A percentile compares a stretch with the other conserved stretches of the same genome.
phyloP scores from a whole-genome alignment of 805 yeast genomes.

The Candida berthetii region DNA sequence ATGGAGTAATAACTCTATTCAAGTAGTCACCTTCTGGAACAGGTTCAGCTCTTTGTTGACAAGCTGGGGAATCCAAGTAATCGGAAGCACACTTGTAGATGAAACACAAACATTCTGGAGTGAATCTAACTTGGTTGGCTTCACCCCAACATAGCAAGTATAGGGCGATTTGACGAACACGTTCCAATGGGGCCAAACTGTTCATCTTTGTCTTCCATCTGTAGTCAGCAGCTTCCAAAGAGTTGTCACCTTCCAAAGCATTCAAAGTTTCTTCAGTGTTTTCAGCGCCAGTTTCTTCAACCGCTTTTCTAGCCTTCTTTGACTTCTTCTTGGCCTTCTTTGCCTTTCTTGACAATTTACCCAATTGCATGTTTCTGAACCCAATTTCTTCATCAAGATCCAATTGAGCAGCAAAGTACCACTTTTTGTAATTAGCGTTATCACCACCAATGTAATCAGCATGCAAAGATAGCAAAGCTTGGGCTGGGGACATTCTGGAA shows the following conservation, averaged over 20 bases:
- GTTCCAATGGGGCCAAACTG: slow-evolving; percentile 62
- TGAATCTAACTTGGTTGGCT: slow-evolving; percentile 91
- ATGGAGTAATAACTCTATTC: slow-evolving; percentile 88
- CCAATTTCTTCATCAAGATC: slow-evolving; percentile 84
- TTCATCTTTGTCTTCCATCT: slow-evolving; percentile 86
- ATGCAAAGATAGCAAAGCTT: slow-evolving; percentile 74
- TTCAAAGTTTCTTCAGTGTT: slow-evolving; percentile 51
- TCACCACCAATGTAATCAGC: slow-evolving; percentile 90
- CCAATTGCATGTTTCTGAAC: slow-evolving; percentile 73
- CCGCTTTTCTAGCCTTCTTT: slow-evolving; percentile 67
- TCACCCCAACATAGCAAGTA: slow-evolving; percentile 84
- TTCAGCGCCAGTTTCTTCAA: slow-evolving; percentile 58
- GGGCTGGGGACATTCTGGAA: slow-evolving; percentile 86
- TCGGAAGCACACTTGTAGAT: slow-evolving; percentile 93
- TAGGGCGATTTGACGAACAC: slow-evolving; percentile 72
- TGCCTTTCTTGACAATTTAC: slow-evolving; percentile 72
- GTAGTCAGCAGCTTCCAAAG: slow-evolving; percentile 74
- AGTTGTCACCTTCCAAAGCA: slow-evolving; percentile 77
- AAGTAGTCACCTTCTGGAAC: slow-evolving; percentile 86
- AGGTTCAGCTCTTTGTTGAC: slow-evolving; percentile 81
- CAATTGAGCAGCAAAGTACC: slow-evolving; percentile 86
- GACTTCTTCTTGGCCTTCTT: slow-evolving; percentile 78
- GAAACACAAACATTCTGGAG: slow-evolving; percentile 85
- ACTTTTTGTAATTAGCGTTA: slow-evolving; percentile 75
- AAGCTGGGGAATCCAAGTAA: slow-evolving; percentile 80